phyloP scores from a whole-genome alignment of 2,329 filamentous ascomycete species.

The Dactylellina parvicollis region DNA sequence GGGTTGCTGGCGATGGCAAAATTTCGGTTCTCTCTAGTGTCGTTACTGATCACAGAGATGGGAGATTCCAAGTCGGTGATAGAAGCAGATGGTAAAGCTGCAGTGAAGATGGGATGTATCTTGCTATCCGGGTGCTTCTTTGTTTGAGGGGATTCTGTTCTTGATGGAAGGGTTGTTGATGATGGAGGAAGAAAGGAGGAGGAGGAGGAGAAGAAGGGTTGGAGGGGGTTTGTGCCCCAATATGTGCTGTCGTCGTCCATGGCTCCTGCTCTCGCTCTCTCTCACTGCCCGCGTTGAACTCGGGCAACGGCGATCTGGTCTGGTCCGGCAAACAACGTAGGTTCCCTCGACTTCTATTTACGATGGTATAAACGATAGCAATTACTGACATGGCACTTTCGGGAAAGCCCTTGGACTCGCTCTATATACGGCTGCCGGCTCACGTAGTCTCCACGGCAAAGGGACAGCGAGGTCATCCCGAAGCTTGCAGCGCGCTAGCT shows the following conservation, averaged over 20 bases:
- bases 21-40: constrained; percentile 2
- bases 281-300: neutral
- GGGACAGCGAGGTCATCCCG: constrained; percentile 1
- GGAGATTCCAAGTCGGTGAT: neutral
- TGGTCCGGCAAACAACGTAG: neutral
- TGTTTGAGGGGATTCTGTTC: constrained; percentile 1
- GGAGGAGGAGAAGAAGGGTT: neutral
- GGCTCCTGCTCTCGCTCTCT: neutral
- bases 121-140: constrained; percentile 3
- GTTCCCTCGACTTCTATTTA: neutral
- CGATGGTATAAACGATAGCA: neutral
- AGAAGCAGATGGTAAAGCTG: neutral
- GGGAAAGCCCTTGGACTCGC: too few relatives aligned
- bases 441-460: neutral
- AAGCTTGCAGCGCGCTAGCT: neutral
- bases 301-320: neutral
- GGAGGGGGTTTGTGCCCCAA: neutral
- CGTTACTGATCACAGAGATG: constrained; percentile 1
- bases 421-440: constrained; percentile 19
- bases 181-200: neutral
- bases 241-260: constrained; percentile 11
- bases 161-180: neutral
- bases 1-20: constrained; percentile 21
- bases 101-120: constrained; percentile 1
- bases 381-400: neutral